A percentile compares a stretch with the other conserved stretches of the same genome.
Evolutionary conservation across 805 yeast genomes (phyloP).

Genomic region (Spathaspora girioi): DNA sequence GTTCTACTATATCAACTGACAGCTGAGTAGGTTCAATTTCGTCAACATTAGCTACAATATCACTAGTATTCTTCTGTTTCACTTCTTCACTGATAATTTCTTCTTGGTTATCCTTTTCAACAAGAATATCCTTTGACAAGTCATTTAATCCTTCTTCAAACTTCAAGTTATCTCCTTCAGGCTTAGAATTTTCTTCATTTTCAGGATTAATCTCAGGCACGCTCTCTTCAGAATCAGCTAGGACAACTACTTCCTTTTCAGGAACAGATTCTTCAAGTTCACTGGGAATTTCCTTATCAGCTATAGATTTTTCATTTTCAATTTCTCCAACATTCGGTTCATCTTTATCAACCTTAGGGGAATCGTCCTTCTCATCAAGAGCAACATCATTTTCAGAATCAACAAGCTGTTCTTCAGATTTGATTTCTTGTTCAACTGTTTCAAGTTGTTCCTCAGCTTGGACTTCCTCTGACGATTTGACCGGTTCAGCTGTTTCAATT

Average conservation of each 20-base stretch:
- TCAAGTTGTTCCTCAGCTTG: not conserved
- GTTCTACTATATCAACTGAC: not conserved
- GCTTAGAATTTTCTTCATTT: no score
- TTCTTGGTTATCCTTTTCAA: not conserved
- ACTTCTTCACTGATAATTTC: not conserved
- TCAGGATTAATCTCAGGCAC: no score
- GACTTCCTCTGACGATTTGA: no score
- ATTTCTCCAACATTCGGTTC: not conserved
- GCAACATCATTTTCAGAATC: not conserved
- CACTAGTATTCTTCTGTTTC: not conserved
- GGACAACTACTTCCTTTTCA: not conserved
- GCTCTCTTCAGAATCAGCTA: not conserved
- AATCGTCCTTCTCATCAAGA: not conserved
- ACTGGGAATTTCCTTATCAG: not conserved
- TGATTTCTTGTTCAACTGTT: not conserved
- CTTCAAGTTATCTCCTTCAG: no score
- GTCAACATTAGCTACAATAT: not conserved
- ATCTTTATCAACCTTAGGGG: not conserved
- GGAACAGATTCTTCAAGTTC: not conserved
- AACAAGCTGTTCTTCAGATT: not conserved
- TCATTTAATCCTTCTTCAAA: no score
- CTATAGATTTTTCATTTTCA: not conserved
- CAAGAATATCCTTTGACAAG: not conserved
- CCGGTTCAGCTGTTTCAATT: no score
- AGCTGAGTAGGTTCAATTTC: no score